Conservation (phyloP, 805 yeast species). For the Wickerhamomyces silvicola region DNA sequence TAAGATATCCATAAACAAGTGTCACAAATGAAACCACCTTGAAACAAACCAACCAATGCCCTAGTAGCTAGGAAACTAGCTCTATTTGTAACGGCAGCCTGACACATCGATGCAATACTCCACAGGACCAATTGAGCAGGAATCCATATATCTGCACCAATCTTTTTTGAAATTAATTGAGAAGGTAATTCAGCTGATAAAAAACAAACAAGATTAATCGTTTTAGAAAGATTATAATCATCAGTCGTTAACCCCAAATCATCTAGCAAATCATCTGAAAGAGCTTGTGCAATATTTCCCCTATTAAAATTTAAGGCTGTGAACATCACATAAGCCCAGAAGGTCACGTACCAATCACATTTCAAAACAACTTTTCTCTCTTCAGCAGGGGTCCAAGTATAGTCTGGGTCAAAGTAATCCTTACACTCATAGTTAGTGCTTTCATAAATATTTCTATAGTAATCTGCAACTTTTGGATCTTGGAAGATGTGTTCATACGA, state of each 20-base stretch:
- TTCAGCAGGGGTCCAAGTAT: too few species aligned
- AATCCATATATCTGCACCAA: slow-evolving; percentile 56
- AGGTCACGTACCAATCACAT: too few species aligned
- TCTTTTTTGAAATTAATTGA: slow-evolving; percentile 49
- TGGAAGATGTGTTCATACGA: too few species aligned
- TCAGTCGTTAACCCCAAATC: slow-evolving; percentile 37
- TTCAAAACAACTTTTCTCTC: too few species aligned
- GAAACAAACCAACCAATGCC: slow-evolving; percentile 43
- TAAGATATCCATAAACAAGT: slow-evolving; percentile 47
- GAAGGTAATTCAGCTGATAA: slow-evolving; percentile 58
- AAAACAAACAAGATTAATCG: slow-evolving; percentile 40
- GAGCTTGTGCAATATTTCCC: too few species aligned
- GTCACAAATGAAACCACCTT: slow-evolving; percentile 66
- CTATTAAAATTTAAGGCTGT: too few species aligned
- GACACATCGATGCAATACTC: slow-evolving; percentile 48
- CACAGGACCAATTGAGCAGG: slow-evolving; percentile 50
- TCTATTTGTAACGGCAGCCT: slow-evolving; percentile 35
- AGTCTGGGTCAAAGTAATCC: too few species aligned
- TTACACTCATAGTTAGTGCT: too few species aligned
- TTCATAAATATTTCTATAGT: too few species aligned
- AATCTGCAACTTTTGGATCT: too few species aligned
- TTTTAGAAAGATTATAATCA: slow-evolving; percentile 52
- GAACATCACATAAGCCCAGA: too few species aligned
- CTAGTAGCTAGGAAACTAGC: slow-evolving; percentile 40
- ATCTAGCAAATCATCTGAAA: too few species aligned